Conservation (phyloP, 345 rosid genomes). For the Limnanthes douglasii region DNA sequence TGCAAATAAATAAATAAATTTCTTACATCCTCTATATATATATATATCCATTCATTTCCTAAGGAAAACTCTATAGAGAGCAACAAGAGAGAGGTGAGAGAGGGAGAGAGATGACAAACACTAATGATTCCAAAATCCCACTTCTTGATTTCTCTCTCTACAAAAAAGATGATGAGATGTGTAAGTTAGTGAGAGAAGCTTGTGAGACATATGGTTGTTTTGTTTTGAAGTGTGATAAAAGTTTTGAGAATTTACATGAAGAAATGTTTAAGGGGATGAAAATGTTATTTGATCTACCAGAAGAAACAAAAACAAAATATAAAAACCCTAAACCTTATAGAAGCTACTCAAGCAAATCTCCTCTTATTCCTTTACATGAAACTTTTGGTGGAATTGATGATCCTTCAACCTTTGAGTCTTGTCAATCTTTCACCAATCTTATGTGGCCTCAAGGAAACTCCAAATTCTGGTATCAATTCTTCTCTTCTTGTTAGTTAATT, state of each 20-base stretch:
- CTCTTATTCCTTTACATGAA: conserved; percentile 16
- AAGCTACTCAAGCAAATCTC: conserved; percentile 15
- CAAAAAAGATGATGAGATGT: too few relatives aligned
- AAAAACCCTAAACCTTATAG: conserved; percentile 19
- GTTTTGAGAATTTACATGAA: conserved; percentile 6
- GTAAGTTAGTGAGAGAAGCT: conserved; percentile 22
- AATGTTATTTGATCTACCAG: conserved; percentile 25
- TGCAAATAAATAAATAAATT: too few relatives aligned
- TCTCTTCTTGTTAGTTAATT: background rate
- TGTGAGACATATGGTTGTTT: conserved; percentile 29
- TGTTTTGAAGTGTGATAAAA: conserved; percentile 6
- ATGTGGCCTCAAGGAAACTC: conserved; percentile 36
- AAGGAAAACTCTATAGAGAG: too few relatives aligned
- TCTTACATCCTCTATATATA: too few relatives aligned
- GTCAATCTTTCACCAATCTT: conserved; percentile 20
- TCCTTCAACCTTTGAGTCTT: conserved; percentile 5
- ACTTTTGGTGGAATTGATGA: conserved; percentile 33
- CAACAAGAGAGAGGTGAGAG: too few relatives aligned
- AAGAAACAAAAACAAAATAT: conserved; percentile 20
- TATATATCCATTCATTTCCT: too few relatives aligned
- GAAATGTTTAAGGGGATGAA: conserved; percentile 12
- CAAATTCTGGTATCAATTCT: conserved; percentile 15
- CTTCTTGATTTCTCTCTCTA: conserved; percentile 14
- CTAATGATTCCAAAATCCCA: conserved; percentile 18
- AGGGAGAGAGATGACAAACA: too few relatives aligned